phyloP scores from a whole-genome alignment of 352 stramenopile species.

The Phytophthora pinifolia region DNA sequence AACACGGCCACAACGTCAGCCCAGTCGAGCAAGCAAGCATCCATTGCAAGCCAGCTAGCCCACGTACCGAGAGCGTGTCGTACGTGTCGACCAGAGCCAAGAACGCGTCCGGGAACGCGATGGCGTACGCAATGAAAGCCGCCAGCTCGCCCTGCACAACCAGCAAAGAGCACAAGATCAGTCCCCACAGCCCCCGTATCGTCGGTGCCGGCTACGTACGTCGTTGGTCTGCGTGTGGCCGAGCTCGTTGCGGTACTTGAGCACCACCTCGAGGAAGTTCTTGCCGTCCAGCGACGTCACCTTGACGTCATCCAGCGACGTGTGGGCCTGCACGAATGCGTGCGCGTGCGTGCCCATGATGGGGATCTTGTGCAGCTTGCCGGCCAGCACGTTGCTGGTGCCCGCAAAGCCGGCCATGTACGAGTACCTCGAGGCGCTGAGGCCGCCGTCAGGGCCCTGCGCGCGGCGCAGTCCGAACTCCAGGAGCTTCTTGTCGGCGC shows the following conservation, averaged over 20 bases:
- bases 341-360: slow-evolving; percentile 98
- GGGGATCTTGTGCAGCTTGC: slow-evolving; percentile 94
- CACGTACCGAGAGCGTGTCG: slow-evolving; percentile 91
- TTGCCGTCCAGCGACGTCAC: slow-evolving; percentile 59
- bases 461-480: slow-evolving; percentile 95
- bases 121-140: slow-evolving; percentile 97
- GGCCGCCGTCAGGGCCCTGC: slow-evolving; percentile 96
- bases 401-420: slow-evolving; percentile 98
- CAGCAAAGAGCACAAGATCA: slow-evolving; percentile 3
- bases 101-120: slow-evolving; percentile 96
- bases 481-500: slow-evolving; percentile 81
- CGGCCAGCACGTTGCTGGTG: slow-evolving; percentile 97
- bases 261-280: slow-evolving; percentile 80
- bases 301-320: slow-evolving; percentile 91
- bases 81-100: slow-evolving; percentile 99
- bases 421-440: slow-evolving; percentile 96
- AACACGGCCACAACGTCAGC: slow-evolving; percentile 18
- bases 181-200: background rate
- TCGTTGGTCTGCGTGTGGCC: slow-evolving; percentile 78
- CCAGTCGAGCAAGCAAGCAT: background rate
- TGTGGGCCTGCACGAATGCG: slow-evolving; percentile 97
- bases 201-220: slow-evolving; percentile 27
- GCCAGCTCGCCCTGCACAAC: slow-evolving; percentile 93
- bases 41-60: background rate
- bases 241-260: slow-evolving; percentile 81